Conservation (phyloP, 148 eudicot genomes). For the Chenopodium suecicum region DNA sequence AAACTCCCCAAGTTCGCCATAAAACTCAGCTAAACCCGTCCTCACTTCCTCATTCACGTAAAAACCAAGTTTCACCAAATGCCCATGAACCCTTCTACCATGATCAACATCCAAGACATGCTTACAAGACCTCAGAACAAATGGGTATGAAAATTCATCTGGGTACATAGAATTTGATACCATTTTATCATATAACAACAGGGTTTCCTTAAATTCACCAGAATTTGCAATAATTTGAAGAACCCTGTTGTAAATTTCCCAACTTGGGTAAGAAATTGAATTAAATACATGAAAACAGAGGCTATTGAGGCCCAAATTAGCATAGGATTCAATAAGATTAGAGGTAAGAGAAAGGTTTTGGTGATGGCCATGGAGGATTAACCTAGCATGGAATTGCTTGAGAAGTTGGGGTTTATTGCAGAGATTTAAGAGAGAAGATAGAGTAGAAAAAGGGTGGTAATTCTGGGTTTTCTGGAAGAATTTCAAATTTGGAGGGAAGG, state of each 20-base stretch:
- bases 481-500: slow-evolving; percentile 33
- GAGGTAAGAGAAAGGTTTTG: slow-evolving; percentile 28
- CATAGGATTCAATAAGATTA: slow-evolving; percentile 26
- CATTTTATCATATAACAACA: slow-evolving; percentile 35
- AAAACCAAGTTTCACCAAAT: slow-evolving; percentile 34
- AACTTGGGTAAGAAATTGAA: slow-evolving; percentile 25
- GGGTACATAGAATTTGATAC: slow-evolving; percentile 30
- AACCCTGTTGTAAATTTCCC: slow-evolving; percentile 20
- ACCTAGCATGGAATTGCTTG: slow-evolving; percentile 40
- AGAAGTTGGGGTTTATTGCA: slow-evolving; percentile 35
- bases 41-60: slow-evolving; percentile 22
- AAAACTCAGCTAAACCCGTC: slow-evolving; percentile 28
- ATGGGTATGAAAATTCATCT: slow-evolving; percentile 34
- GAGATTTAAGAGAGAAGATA: slow-evolving; percentile 35
- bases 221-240: slow-evolving; percentile 23
- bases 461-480: background rate
- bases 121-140: slow-evolving; percentile 30
- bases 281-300: slow-evolving; percentile 23
- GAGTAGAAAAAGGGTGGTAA: slow-evolving; percentile 18
- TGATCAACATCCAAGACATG: slow-evolving; percentile 2
- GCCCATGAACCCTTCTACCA: slow-evolving; percentile 31
- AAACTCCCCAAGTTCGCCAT: slow-evolving; percentile 6
- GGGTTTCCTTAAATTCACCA: slow-evolving; percentile 28
- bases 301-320: slow-evolving; percentile 22
- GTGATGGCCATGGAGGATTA: slow-evolving; percentile 38